Evolutionary conservation across 2,329 filamentous ascomycete species (phyloP).

Genomic region (Pseudogymnoascus sp.): DNA sequence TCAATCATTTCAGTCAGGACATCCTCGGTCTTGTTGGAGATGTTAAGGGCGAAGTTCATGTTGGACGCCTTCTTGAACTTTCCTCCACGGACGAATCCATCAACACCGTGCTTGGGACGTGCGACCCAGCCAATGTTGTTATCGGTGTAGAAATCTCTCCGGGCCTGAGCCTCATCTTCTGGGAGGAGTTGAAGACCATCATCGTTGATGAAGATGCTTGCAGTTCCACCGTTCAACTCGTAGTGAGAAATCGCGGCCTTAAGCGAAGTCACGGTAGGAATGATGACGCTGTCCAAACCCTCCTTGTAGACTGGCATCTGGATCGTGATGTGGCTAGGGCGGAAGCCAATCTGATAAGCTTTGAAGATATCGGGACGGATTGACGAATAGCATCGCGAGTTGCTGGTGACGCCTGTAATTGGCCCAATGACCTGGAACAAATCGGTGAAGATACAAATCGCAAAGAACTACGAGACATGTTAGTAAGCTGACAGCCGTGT

Average conservation of each 20-base stretch:
- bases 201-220: constrained; percentile 62
- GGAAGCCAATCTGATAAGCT: constrained; percentile 28
- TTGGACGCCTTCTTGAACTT: constrained; percentile 71
- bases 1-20: constrained; percentile 34
- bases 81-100: constrained; percentile 46
- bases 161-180: constrained; percentile 39
- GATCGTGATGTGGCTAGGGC: constrained; percentile 37
- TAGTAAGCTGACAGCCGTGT: constrained; percentile 29
- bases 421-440: constrained; percentile 44
- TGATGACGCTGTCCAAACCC: constrained; percentile 41
- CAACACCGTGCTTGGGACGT: constrained; percentile 39
- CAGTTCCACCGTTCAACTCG: constrained; percentile 56
- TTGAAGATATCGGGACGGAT: constrained; percentile 33
- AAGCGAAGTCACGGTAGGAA: constrained; percentile 47
- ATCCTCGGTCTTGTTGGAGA: constrained; percentile 56
- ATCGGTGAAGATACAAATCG: constrained; percentile 40
- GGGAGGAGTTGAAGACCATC: constrained; percentile 59
- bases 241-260: constrained; percentile 53
- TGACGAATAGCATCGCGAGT: constrained; percentile 40
- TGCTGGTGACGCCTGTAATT: constrained; percentile 37
- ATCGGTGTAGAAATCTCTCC: constrained; percentile 50
- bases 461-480: constrained; percentile 39
- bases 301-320: constrained; percentile 44
- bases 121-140: constrained; percentile 52
- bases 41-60: constrained; percentile 64